Conservation (phyloP, 257 asterid genomes). For the Nicotiana sylvestris region DNA sequence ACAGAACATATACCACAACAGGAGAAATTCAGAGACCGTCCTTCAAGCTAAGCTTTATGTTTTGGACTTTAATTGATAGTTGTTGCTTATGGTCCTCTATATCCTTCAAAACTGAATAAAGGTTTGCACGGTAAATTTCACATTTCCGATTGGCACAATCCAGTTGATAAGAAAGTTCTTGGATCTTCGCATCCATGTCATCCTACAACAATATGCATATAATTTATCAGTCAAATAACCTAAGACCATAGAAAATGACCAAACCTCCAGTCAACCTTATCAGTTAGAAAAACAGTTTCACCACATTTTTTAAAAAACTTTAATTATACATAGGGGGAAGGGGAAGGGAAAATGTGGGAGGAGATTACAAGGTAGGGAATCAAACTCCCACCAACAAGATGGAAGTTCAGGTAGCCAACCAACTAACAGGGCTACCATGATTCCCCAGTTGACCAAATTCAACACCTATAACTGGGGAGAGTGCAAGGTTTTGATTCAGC, state of each 20-base stretch:
- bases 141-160: constrained; percentile 69
- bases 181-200: constrained; percentile 73
- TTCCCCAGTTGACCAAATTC: background rate
- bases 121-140: constrained; percentile 73
- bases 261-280: background rate
- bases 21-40: constrained; percentile 36
- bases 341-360: background rate
- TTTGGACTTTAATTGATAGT: constrained; percentile 66
- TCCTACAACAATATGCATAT: constrained; percentile 40
- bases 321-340: background rate
- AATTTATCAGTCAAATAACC: constrained; percentile 8
- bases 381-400: background rate
- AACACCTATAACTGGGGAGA: background rate
- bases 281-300: background rate
- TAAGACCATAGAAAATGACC: background rate
- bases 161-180: constrained; percentile 55
- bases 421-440: background rate
- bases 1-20: constrained; percentile 15
- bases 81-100: constrained; percentile 85
- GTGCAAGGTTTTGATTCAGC: background rate
- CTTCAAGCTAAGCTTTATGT: constrained; percentile 71
- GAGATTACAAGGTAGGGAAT: background rate
- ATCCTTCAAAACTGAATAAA: constrained; percentile 78
- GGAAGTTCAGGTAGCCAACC: background rate
- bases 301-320: background rate